Evolutionary conservation across 1,139 yeast species (phyloP).

Genomic region (Arxiozyma slooffiae): DNA sequence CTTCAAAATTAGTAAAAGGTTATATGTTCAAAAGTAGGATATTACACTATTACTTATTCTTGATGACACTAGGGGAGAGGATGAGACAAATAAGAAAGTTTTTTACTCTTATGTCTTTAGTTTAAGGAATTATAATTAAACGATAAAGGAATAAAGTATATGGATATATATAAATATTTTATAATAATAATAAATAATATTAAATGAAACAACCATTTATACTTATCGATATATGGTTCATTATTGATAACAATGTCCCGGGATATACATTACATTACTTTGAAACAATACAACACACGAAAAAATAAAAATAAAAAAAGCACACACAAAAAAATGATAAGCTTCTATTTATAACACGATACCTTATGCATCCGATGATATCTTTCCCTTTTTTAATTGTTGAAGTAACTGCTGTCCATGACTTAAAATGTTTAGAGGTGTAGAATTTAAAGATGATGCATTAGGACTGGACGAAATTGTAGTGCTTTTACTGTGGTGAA

Average conservation of each 20-base stretch:
- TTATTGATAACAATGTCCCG: background rate
- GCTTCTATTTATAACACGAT: background rate
- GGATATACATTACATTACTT: background rate
- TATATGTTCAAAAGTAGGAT: too few species aligned
- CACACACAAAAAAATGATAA: too few species aligned
- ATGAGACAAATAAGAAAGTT: too few species aligned
- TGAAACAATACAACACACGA: too few species aligned
- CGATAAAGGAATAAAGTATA: background rate
- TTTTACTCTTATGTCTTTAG: too few species aligned
- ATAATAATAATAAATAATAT: too few species aligned
- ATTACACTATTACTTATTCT: too few species aligned
- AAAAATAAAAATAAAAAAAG: too few species aligned
- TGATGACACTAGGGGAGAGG: too few species aligned
- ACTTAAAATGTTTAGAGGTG: slow-evolving; percentile 12
- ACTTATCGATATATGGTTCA: background rate
- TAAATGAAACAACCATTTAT: background rate
- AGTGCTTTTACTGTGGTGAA: background rate
- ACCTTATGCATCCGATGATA: background rate
- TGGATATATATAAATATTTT: too few species aligned
- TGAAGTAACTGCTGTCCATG: slow-evolving; percentile 28
- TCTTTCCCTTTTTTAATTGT: slow-evolving; percentile 15
- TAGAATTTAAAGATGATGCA: background rate
- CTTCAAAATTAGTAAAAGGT: too few species aligned
- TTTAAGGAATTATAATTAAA: background rate
- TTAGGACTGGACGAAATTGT: background rate